These are phyloP conservation scores for Pseudogymnoascus sp. DNA, from an alignment of 2,329 filamentous ascomycete species.

Conservation along the genomic window DNA sequence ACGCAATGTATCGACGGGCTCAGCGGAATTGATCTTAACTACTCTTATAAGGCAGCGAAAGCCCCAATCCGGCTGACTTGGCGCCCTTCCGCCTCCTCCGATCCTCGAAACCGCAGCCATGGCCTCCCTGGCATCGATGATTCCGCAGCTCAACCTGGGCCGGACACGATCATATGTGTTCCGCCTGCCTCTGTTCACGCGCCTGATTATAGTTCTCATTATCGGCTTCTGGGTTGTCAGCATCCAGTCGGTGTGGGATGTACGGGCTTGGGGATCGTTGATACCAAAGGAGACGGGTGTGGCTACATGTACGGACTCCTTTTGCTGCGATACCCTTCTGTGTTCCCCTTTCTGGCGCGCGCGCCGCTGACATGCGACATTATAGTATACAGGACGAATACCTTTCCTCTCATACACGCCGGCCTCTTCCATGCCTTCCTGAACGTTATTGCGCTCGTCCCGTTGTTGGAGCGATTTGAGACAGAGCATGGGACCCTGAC, in stretches of 20 bases:
- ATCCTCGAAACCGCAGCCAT: slow-evolving; percentile 8
- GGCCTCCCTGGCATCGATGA: slow-evolving; percentile 23
- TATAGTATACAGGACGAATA: slow-evolving; percentile 87
- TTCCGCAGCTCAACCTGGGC: slow-evolving; percentile 56
- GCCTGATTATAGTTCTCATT: slow-evolving; percentile 61
- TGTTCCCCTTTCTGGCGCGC: not conserved
- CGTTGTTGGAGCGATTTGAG: slow-evolving; percentile 92
- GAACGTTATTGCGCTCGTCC: slow-evolving; percentile 73
- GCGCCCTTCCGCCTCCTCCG: slow-evolving; percentile 1
- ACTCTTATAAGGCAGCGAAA: slow-evolving; percentile 4
- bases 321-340: slow-evolving; percentile 9
- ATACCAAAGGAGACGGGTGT: slow-evolving; percentile 71
- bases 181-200: slow-evolving; percentile 82
- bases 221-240: slow-evolving; percentile 62
- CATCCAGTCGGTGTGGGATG: slow-evolving; percentile 62
- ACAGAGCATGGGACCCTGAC: slow-evolving; percentile 85
- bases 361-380: slow-evolving; percentile 14
- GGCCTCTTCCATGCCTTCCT: slow-evolving; percentile 74
- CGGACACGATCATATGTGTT: slow-evolving; percentile 75
- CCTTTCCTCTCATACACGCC: slow-evolving; percentile 80
- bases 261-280: slow-evolving; percentile 71
- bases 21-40: slow-evolving; percentile 1
- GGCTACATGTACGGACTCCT: slow-evolving; percentile 54
- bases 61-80: slow-evolving; percentile 4
- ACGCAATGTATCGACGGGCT: not conserved